Percentiles rank a stretch among this genome's conserved stretches.
These are phyloP conservation scores for Cutaneotrichosporon daszewskae DNA, from an alignment of 1,284 basidiomycete species.

Conservation along the genomic window DNA sequence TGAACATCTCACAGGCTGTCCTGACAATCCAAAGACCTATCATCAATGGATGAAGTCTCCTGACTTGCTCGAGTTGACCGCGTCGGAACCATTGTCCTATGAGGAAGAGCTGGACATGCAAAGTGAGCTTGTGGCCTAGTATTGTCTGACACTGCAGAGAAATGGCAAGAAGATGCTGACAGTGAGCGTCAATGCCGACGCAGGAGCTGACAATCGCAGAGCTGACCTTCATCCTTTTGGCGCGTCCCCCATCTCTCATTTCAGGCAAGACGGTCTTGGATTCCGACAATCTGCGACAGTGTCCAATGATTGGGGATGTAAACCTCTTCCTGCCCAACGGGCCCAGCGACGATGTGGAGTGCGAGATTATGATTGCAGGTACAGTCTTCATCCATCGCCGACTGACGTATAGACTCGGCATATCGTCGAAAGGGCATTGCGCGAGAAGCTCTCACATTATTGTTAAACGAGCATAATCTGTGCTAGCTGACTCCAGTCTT, in stretches of 20 bases:
- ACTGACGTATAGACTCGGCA: slow-evolving; percentile 3
- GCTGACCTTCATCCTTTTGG: slow-evolving; percentile 84
- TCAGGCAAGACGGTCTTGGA: slow-evolving; percentile 15
- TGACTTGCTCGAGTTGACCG: slow-evolving; percentile 70
- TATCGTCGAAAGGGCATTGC: slow-evolving; percentile 48
- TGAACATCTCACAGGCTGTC: no score
- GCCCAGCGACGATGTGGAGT: slow-evolving; percentile 57
- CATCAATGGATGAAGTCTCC: slow-evolving; percentile 85
- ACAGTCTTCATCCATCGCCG: slow-evolving; percentile 9
- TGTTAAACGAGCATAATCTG: slow-evolving; percentile 38
- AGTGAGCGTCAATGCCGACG: slow-evolving; percentile 54
- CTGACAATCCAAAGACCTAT: slow-evolving; percentile 73
- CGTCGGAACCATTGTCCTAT: slow-evolving; percentile 74
- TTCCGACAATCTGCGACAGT: slow-evolving; percentile 25
- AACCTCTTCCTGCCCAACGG: slow-evolving; percentile 44
- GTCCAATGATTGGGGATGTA: slow-evolving; percentile 20
- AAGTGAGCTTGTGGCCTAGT: no score
- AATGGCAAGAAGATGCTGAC: slow-evolving; percentile 83
- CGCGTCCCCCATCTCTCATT: slow-evolving; percentile 36
- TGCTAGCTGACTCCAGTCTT: slow-evolving; percentile 39
- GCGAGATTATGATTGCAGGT: slow-evolving; percentile 80
- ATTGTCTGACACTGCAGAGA: slow-evolving; percentile 52
- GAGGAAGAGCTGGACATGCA: slow-evolving; percentile 92
- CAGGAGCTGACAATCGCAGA: slow-evolving; percentile 51
- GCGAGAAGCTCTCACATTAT: slow-evolving; percentile 58